Evolutionary conservation across 2,329 filamentous ascomycete species (phyloP).

Genomic region (Colletotrichum viniferum): DNA sequence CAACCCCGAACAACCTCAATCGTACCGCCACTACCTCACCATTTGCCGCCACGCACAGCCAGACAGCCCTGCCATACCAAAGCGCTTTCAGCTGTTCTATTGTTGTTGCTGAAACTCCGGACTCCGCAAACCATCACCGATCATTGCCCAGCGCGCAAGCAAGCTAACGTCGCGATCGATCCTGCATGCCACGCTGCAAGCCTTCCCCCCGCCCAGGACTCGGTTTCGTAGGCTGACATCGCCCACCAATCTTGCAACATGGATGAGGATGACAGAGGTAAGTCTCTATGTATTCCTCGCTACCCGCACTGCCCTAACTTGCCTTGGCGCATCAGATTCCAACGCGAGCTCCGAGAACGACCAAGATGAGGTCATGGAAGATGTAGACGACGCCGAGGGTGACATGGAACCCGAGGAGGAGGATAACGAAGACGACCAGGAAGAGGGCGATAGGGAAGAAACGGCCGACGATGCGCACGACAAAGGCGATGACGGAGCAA

Average conservation of each 20-base stretch:
- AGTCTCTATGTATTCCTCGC: not conserved
- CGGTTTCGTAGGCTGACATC: not conserved
- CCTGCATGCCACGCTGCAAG: not conserved
- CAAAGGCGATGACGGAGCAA: constrained; percentile 39
- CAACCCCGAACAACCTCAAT: not conserved
- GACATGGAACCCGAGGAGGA: constrained; percentile 37
- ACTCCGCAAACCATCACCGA: not conserved
- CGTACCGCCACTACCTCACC: not conserved
- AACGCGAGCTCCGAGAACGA: constrained; percentile 51
- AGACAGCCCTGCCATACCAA: not conserved
- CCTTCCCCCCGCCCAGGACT: not conserved
- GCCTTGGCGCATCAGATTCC: constrained; percentile 27
- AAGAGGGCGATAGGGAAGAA: constrained; percentile 41
- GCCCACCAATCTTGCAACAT: constrained; percentile 10
- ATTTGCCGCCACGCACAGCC: not conserved
- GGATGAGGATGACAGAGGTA: constrained; percentile 34
- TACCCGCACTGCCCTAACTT: not conserved
- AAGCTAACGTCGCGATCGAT: not conserved
- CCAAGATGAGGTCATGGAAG: constrained; percentile 63
- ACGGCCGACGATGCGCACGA: constrained; percentile 32
- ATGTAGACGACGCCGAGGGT: constrained; percentile 40
- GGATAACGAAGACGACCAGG: constrained; percentile 36
- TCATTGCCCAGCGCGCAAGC: not conserved
- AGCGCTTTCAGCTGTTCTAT: not conserved
- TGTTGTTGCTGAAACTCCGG: not conserved